Evolutionary conservation across 345 rosid genomes (phyloP), one percentile per base, ranked within the genome.

Genomic region (Geranium brycei): DNA sequence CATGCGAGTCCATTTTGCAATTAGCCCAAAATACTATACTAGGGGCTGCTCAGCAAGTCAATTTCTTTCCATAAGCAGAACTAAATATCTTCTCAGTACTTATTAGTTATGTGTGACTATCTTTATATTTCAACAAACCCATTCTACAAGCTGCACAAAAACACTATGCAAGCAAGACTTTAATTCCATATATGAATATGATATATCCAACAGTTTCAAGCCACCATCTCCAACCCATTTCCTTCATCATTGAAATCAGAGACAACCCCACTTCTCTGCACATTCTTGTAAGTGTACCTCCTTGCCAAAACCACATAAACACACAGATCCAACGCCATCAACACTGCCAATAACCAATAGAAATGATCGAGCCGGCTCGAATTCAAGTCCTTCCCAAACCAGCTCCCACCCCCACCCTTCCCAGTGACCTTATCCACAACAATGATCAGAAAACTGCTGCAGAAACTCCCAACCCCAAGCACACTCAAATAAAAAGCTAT

Each of bases 361-460:
- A 82, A 84, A 16, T 77, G 67, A 53, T 86, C 87, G 1, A 86
- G 68, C 7, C 78, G 82, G 19, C 84, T 86, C 28, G 7, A 58
- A 47, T 84, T 86, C 68, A 84, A 62, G 62, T 86, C 86, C 77
- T 73, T 80, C 0, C 85, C 81, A 2, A 88, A 71, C 95, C 88
- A 83, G 14, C 80, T 71, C 55, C 67, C 62, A 4, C 68, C 57
- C 7, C 19, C 62, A 0, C 4, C 66, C 1, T 62, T 72, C 19
- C 63, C 66, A 0, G 85, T 73, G 51, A 79, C 15, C 51, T 51
- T 61, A 63, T 80, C 72, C n/a, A 77, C 76, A 32, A 78, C 8
- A 1, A 19, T 75, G 38, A 83, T 76, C 17, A 83, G 68, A n/a
- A 78, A 65, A 63, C 81, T 79, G 69, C 78, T 83, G 40, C 83